Conservation (phyloP, 495 filamentous ascomycete genomes). For the Tuber magnatum region DNA sequence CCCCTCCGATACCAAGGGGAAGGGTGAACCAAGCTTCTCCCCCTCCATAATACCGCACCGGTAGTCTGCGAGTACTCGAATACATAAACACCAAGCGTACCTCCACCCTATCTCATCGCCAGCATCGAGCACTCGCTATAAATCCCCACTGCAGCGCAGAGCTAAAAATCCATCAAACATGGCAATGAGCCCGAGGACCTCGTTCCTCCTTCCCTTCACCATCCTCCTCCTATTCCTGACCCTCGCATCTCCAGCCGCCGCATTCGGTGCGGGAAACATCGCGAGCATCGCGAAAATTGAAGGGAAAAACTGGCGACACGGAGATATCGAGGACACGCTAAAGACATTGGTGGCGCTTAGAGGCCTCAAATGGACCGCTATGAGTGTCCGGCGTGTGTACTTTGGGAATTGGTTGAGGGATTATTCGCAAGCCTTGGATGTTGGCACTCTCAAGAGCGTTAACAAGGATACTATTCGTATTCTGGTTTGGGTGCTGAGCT, state of each 20-base stretch:
- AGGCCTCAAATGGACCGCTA: constrained; percentile 89
- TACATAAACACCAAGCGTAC: not conserved
- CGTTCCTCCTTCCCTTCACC: constrained; percentile 47
- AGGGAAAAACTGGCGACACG: constrained; percentile 94
- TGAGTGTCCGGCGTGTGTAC: constrained; percentile 83
- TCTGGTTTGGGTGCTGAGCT: constrained; percentile 82
- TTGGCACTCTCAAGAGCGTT: constrained; percentile 80
- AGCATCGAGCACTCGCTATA: not conserved
- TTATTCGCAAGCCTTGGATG: constrained; percentile 85
- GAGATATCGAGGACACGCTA: constrained; percentile 66
- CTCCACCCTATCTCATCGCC: not conserved
- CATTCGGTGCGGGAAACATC: constrained; percentile 95
- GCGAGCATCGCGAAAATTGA: constrained; percentile 89
- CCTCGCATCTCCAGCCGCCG: constrained; percentile 50
- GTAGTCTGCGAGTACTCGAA: no score
- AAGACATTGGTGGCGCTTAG: constrained; percentile 79
- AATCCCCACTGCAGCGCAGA: not conserved
- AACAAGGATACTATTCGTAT: constrained; percentile 86
- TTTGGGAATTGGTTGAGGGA: constrained; percentile 78
- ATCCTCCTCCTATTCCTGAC: constrained; percentile 59
- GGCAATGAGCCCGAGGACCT: constrained; percentile 17
- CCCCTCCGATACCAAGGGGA: not conserved
- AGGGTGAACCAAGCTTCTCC: not conserved
- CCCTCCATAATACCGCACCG: not conserved
- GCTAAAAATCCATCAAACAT: constrained; percentile 8